Evolutionary conservation across 768 basidiomycete genomes (phyloP), one percentile per base, ranked within the genome.

Genomic region (Trametopsis cervina): DNA sequence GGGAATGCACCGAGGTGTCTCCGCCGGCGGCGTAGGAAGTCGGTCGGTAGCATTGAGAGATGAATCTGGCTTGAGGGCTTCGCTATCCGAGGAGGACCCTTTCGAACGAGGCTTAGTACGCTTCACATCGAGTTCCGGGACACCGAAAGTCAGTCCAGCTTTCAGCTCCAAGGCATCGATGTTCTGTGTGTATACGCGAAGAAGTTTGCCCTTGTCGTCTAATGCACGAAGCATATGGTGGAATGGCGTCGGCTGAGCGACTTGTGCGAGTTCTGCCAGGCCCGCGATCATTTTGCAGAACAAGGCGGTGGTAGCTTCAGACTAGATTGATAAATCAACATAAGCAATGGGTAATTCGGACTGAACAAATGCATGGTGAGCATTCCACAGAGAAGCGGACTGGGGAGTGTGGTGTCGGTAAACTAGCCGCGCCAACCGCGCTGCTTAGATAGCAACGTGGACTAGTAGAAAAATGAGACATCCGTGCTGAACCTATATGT

Each of bases 131-230:
- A 78, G 80, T 47, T 77, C 76, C 21, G 90, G 89, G 10, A 93
- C 74, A n/a, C 91, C 90, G 52, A 89, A 88, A 1, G 84, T 81
- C 9, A 95, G 75, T 3, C 92, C 92, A n/a, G 78, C 84, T 62
- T 90, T 91, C 50, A 72, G 71, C 61, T 95, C 92, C 36, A 95
- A 81, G 21, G 82, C 83, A 62, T 95, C 92, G 51, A 94, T 94
- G 66, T 95, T 94, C 70, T 95, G 92, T 0, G 92, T 93, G 65
- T 94, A 95, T 2, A 91, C 88, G 21, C 92, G 76, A 29, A 93
- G 74, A 3, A 95, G 77, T 52, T 77, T 76, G 3, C 87, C 85
- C 29, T 82, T 73, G 51, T 83, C 75, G 58, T 94, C 89, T 24
- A 94, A 78, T 24, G 73, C 60, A 37, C 83, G 83, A 24, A 95